A percentile compares a stretch with the other conserved stretches of the same genome.
These are phyloP conservation scores for Monotropa hypopitys DNA, from an alignment of 179 eudicot genomes.

Conservation along the genomic window DNA sequence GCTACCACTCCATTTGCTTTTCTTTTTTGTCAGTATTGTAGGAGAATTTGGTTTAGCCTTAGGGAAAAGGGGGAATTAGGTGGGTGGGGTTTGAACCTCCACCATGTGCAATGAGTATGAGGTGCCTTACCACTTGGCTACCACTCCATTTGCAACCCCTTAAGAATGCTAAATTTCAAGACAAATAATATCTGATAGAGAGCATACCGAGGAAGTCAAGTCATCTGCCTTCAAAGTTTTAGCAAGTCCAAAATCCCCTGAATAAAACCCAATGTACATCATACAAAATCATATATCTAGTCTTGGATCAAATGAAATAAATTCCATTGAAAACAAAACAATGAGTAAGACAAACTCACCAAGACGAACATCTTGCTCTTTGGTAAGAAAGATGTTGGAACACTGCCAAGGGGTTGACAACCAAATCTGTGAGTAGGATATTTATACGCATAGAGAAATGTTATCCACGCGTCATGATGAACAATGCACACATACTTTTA, in stretches of 20 bases:
- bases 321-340: neutral
- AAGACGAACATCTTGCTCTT: conserved; percentile 82
- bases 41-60: too few species aligned
- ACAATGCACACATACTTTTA: conserved; percentile 44
- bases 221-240: conserved; percentile 95
- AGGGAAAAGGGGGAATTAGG: too few species aligned
- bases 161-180: neutral
- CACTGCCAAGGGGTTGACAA: conserved; percentile 47
- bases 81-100: too few species aligned
- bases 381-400: conserved; percentile 94
- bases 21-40: too few species aligned
- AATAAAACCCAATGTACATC: conserved; percentile 6
- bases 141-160: too few species aligned
- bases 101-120: too few species aligned
- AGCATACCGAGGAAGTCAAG: conserved; percentile 90
- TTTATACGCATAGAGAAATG: conserved; percentile 2
- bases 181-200: neutral
- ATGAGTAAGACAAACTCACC: conserved; percentile 39
- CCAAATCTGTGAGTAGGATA: conserved; percentile 7
- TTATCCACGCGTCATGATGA: conserved; percentile 2
- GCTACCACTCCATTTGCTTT: too few species aligned
- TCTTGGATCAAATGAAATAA: neutral
- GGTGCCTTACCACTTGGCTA: too few species aligned
- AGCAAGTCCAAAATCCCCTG: conserved; percentile 99
- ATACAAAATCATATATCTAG: neutral